These are phyloP conservation scores for Alternaria ethzedia DNA, from an alignment of 2,329 filamentous ascomycete genomes.

Conservation along the genomic window DNA sequence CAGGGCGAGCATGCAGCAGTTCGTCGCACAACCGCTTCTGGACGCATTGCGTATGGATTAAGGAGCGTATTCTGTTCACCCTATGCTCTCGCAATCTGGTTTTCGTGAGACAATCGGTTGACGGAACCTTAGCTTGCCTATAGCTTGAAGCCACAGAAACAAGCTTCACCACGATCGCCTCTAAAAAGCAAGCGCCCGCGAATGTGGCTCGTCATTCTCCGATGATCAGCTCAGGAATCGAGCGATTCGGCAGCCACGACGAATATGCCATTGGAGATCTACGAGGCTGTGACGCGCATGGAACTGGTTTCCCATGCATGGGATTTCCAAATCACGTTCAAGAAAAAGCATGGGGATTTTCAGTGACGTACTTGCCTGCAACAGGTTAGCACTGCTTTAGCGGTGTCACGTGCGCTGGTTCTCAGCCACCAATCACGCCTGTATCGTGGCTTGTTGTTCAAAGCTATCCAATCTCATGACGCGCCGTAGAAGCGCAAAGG, in stretches of 20 bases:
- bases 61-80: background rate
- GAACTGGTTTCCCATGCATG: background rate
- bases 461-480: background rate
- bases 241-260: background rate
- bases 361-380: slow-evolving; percentile 2
- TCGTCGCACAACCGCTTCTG: background rate
- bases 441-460: background rate
- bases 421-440: background rate
- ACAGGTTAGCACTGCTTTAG: background rate
- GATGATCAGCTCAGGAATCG: background rate
- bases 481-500: background rate
- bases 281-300: background rate
- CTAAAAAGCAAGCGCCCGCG: background rate
- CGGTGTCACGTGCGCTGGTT: slow-evolving; percentile 3
- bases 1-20: background rate
- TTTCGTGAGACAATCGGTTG: background rate
- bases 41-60: background rate
- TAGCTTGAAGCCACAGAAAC: background rate
- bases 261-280: background rate
- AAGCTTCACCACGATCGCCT: background rate
- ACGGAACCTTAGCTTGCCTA: background rate
- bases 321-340: background rate
- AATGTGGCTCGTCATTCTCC: background rate
- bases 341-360: background rate
- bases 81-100: background rate